Evolutionary conservation across 2,329 filamentous ascomycete genomes (phyloP).

Genomic region (Xylariaceae sp.): DNA sequence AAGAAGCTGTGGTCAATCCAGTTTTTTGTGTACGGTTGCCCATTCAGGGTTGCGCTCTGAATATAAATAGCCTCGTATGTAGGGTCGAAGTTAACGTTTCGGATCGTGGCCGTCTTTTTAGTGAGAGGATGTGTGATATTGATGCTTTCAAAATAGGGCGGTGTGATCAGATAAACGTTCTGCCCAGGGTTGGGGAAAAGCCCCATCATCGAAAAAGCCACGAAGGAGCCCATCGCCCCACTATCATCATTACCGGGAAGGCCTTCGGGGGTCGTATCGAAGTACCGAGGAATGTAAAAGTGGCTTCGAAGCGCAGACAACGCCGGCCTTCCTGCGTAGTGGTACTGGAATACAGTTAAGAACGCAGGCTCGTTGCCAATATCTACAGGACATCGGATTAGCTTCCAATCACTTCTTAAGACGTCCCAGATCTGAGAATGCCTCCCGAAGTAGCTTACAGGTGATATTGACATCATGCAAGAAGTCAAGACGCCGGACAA

Average conservation of each 20-base stretch:
- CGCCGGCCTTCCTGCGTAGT: constrained; percentile 62
- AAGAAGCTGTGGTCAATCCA: constrained; percentile 69
- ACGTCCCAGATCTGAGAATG: no score
- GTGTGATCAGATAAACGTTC: constrained; percentile 66
- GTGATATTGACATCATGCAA: constrained; percentile 61
- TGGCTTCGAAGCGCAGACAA: constrained; percentile 52
- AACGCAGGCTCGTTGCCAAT: constrained; percentile 54
- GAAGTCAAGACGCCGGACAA: constrained; percentile 57
- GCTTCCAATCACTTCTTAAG: no score
- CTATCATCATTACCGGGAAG: constrained; percentile 69
- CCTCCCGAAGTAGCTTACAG: no score
- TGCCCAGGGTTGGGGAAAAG: constrained; percentile 66
- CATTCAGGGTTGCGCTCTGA: constrained; percentile 60
- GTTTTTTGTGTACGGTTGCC: constrained; percentile 55
- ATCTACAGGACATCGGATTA: no score
- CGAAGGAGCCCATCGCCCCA: constrained; percentile 66
- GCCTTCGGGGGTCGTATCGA: constrained; percentile 53
- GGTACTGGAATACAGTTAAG: constrained; percentile 57
- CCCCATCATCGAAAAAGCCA: constrained; percentile 65
- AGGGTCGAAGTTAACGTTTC: constrained; percentile 59
- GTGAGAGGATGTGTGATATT: constrained; percentile 54
- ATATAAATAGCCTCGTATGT: constrained; percentile 57
- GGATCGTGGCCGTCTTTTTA: constrained; percentile 55
- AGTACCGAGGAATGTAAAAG: constrained; percentile 61
- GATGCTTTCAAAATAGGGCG: constrained; percentile 62